Conservation (phyloP, 768 basidiomycete species). For the Suillus subalutaceus region DNA sequence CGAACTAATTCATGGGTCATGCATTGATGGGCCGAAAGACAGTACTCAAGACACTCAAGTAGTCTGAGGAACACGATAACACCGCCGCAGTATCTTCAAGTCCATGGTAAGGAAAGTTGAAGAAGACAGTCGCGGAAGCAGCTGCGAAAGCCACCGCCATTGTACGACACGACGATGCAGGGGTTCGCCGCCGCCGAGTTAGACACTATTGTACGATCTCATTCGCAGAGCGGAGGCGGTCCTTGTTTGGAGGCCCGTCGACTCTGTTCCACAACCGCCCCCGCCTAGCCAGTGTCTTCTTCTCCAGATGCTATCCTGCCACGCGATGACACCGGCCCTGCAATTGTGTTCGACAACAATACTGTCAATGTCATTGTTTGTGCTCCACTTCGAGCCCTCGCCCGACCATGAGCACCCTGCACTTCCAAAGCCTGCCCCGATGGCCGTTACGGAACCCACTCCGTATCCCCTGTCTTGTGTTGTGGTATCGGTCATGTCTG, state of each 20-base stretch:
- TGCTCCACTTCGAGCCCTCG: constrained; percentile 72
- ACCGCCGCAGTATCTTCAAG: constrained; percentile 47
- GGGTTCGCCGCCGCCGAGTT: constrained; percentile 61
- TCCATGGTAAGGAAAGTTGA: constrained; percentile 45
- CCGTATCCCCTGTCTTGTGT: constrained; percentile 65
- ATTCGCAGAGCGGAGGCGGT: constrained; percentile 71
- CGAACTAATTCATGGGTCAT: constrained; percentile 33
- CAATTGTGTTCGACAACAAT: constrained; percentile 25
- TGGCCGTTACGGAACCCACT: constrained; percentile 32
- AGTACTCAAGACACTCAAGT: constrained; percentile 37
- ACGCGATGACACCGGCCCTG: constrained; percentile 25
- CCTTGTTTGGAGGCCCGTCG: constrained; percentile 48
- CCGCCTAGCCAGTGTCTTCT: constrained; percentile 25
- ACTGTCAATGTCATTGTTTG: constrained; percentile 48
- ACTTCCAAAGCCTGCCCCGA: constrained; percentile 35
- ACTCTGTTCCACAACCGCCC: constrained; percentile 27
- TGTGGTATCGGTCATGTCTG: constrained; percentile 77
- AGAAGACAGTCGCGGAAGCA: constrained; percentile 28
- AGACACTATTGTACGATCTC: constrained; percentile 46
- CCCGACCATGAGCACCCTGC: not conserved
- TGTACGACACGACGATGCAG: constrained; percentile 40
- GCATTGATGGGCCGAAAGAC: constrained; percentile 31
- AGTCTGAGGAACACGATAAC: constrained; percentile 48
- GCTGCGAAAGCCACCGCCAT: constrained; percentile 36
- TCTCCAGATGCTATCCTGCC: constrained; percentile 30